A percentile compares a stretch with the other conserved stretches of the same genome.
Evolutionary conservation across 768 basidiomycete genomes (phyloP).

Genomic region (Tricholoma sp.): DNA sequence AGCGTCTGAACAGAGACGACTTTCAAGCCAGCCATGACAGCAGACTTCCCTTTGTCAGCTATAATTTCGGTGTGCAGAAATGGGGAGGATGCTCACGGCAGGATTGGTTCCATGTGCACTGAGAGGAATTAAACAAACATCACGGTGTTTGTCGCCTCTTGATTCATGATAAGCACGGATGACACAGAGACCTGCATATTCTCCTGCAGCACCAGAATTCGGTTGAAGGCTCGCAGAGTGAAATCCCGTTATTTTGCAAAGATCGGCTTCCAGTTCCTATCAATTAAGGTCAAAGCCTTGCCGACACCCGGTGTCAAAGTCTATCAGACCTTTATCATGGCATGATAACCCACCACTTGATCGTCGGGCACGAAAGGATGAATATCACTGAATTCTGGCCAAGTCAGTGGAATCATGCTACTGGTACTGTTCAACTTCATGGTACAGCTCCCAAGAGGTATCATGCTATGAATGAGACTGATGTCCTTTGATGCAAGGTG

Average conservation of each 20-base stretch:
- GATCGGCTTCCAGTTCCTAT: conserved; percentile 85
- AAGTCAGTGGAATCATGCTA: conserved; percentile 95
- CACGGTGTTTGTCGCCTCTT: conserved; percentile 75
- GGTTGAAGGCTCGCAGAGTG: conserved; percentile 95
- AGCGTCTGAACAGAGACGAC: conserved; percentile 94
- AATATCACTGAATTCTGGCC: conserved; percentile 84
- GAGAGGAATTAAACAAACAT: conserved; percentile 90
- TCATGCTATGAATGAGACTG: conserved; percentile 94
- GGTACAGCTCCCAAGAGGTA: conserved; percentile 90
- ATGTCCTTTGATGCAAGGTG: conserved; percentile 93
- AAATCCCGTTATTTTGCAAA: conserved; percentile 96
- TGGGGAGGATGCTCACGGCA: conserved; percentile 53
- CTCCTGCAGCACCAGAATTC: conserved; percentile 97
- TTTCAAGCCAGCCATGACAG: conserved; percentile 95
- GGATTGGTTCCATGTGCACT: conserved; percentile 99
- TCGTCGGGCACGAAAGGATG: conserved; percentile 92
- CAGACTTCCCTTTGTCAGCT: conserved; percentile 54
- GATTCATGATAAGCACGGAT: conserved; percentile 94
- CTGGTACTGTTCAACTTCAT: conserved; percentile 99
- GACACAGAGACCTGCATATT: conserved; percentile 92
- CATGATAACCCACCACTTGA: conserved; percentile 84
- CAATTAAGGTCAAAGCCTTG: not conserved
- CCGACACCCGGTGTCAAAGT: not conserved
- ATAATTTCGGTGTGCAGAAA: not conserved
- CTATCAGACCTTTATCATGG: conserved; percentile 63